Base-by-base conservation (phyloP, 2,329 filamentous ascomycete genomes). In the Raffaelea deltoideospora region DNA sequence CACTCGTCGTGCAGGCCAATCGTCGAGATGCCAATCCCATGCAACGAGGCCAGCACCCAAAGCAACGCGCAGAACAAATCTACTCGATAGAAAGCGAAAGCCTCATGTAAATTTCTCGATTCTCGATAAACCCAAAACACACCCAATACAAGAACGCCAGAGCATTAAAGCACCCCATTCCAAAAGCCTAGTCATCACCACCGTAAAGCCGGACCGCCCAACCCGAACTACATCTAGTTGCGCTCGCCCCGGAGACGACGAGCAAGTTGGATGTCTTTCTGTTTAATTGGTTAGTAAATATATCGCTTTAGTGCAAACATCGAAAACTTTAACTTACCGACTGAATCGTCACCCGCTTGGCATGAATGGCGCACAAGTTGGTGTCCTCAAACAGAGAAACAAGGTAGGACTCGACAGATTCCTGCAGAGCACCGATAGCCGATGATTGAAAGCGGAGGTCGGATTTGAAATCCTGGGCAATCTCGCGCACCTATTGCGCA, bases 341-440 rank as follows among this genome's bases (percentile, higher is more conserved):
- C 65, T 88, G 88, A 65, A 96, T 96, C 56, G 88, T 96, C 57
- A 96, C 90, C 69, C 90, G 86, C 78, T 96, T 96, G 65, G 90
- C 88, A 67, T 96, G 90, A 63, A 96, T 94, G 56, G 90, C 88
- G 67, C 88, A 96, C 37, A 94, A 69, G 71, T 96, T 96, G 67
- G 88, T 95, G 60, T 96, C 88, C 65, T 96, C 87, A 53, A 96
- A 96, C 47, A 96, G 79, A 31, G 87, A 93, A 64, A 96, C 87
- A 54, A 98, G 81, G 68, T 95, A 96, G 3, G 90, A 93, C 72
- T 98, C 90, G 48, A 94, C 87, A 38, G 90, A 94, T 72, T 98
- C 90, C 69, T 98, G 88, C 29, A 98, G 79, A 47, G 90, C 90
- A 55, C 85, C 83, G 58, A 98, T 95, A 60, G 90, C 90, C 33